These are phyloP conservation scores for Paracoccidioides lutzii DNA, from an alignment of 2,329 filamentous ascomycete genomes.

Conservation along the genomic window DNA sequence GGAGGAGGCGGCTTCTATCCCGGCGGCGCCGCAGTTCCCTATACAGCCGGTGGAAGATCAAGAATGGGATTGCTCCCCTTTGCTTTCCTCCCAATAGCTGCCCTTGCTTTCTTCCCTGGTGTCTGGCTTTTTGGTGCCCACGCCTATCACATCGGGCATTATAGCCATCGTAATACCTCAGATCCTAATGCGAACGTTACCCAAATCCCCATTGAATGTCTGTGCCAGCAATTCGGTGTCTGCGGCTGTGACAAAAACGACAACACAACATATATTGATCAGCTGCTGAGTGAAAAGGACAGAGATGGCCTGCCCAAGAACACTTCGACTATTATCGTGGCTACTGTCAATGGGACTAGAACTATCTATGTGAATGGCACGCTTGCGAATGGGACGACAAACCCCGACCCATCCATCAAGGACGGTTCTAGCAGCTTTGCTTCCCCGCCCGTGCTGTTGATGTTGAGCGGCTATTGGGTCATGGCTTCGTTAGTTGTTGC, in stretches of 20 bases:
- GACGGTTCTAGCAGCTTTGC: constrained; percentile 12
- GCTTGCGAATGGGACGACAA: constrained; percentile 33
- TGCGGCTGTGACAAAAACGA: constrained; percentile 46
- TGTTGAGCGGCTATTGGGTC: constrained; percentile 31
- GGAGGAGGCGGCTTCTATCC: constrained; percentile 43
- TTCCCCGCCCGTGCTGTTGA: constrained; percentile 14
- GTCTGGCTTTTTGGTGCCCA: constrained; percentile 45
- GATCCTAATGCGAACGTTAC: constrained; percentile 34
- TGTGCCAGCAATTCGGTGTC: constrained; percentile 41
- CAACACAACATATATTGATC: constrained; percentile 31
- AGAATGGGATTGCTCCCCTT: constrained; percentile 38
- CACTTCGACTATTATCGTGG: constrained; percentile 23
- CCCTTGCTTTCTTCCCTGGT: constrained; percentile 38
- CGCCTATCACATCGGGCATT: constrained; percentile 40
- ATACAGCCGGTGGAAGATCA: constrained; percentile 33
- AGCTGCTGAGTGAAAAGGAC: constrained; percentile 30
- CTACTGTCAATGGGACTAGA: constrained; percentile 31
- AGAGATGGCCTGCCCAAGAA: constrained; percentile 23
- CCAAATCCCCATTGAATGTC: constrained; percentile 40
- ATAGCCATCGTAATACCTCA: constrained; percentile 35
- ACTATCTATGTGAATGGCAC: constrained; percentile 38
- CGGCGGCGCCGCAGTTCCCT: constrained; percentile 42
- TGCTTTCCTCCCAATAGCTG: constrained; percentile 36
- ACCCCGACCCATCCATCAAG: constrained; percentile 18
- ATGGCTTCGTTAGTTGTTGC: constrained; percentile 26